Evolutionary conservation across 192 early-diverging fungal genomes (phyloP), one percentile per base, ranked within the genome.

Genomic region (Coemansia javaensis): DNA sequence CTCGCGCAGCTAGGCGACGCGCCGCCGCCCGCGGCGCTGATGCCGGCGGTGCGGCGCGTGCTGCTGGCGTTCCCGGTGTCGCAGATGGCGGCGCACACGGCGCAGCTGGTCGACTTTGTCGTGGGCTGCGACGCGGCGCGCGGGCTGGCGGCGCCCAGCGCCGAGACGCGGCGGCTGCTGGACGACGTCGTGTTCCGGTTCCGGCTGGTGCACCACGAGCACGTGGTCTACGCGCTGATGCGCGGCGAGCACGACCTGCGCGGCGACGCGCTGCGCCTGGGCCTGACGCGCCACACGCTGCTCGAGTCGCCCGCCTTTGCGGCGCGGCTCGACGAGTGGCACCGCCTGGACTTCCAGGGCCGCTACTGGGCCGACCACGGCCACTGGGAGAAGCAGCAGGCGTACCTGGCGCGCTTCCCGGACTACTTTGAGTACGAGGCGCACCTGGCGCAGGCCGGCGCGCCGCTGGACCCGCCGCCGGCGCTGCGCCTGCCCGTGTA

Each of bases 371-470:
- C 77, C 14, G 88, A 90, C 59, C 77, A 81, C 53, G 65, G 70
- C n/a, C 79, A 81, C 23, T 79, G 82, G 60, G 66, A 75, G 31
- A 86, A 86, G 44, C 54, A 87, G 18, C 66, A 73, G 38, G 63
- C 63, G 21, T 90, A 85, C 44, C 50, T 85, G 27, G 50, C 77
- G 15, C 65, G 71, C 10, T 90, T 79, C 50, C 88, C 85, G 13
- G 88, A 90, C 56, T 86, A 77, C 55, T 83, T 82, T 56, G 80
- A 84, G 56, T 83, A 82, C 56, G 88, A 90, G 41, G 85, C 81
- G 1, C 78, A 73, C 45, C 77, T 81, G 28, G 60, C 10, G 28
- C 28, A 30, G 28, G 1, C 5, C 28, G 9, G 61, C 36, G 48
- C 45, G 11, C 20, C 67, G 4, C 57, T 86, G 39, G 75, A 85